Base-by-base conservation (phyloP, 306 rosid species). In the Gillenia trifoliata region DNA sequence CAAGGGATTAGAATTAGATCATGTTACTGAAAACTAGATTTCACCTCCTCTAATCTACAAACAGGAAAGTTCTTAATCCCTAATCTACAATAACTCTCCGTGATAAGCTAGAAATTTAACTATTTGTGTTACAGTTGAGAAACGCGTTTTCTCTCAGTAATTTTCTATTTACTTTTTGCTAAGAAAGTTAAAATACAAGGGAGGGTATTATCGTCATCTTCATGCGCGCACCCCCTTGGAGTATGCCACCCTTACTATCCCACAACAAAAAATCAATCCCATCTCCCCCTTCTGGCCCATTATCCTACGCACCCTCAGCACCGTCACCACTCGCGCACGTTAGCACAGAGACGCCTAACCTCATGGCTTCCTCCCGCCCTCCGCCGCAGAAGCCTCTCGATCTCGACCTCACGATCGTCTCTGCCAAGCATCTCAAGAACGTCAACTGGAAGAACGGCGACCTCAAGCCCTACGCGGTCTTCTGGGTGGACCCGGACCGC, bases 391-490 rank as follows among this genome's bases (percentile, higher is more conserved):
- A 83, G 70, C 80, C 91, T 0, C 78, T 88, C 16, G 92, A 92
- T 64, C 93, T 92, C 12, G 98, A 92, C 79, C 89, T 92, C 9
- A 90, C 89, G 1, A 85, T 92, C 79, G 80, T 92, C 74, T 85
- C 96, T 36, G 96, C 92, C 31, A 92, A 92, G 89, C 92, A 88
- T 63, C 93, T 92, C 79, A 92, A 92, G 80, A 92, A 92, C 87
- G 93, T 92, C 29, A 92, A 92, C 84, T 92, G 98, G 98, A 87
- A 87, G 52, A 90, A 71, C 84, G 93, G 93, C 64, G 81, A 84
- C 65, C 98, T 92, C 81, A 87, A 88, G 38, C 88, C 98, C 66
- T 92, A 92, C 77, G 98, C 93, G 23, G 90, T 90, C 56, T 92
- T 92, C 82, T 92, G 96, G 93, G 78, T 90, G 30, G 93, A 92